Evolutionary conservation across 2,329 filamentous ascomycete species (phyloP).

Genomic region (Chrysoporthe cubensis): DNA sequence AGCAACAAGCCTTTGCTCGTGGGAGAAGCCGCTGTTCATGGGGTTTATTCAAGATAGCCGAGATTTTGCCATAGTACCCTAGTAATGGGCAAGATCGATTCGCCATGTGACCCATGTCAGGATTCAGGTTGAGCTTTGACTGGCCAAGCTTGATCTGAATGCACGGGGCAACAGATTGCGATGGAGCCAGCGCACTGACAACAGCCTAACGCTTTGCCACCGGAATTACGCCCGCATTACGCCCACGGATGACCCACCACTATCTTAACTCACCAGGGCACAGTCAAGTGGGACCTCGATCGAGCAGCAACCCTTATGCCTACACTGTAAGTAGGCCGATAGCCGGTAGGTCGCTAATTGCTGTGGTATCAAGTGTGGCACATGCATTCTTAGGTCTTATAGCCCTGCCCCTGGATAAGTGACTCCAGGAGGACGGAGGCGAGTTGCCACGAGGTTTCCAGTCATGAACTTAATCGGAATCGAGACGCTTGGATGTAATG

Average conservation of each 20-base stretch:
- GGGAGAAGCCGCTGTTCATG: too few species aligned
- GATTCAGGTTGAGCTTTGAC: not conserved
- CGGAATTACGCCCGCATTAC: too few species aligned
- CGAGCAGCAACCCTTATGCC: too few species aligned
- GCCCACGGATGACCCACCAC: not conserved
- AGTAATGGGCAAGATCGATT: not conserved
- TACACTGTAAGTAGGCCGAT: too few species aligned
- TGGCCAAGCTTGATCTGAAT: not conserved
- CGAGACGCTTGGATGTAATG: not conserved
- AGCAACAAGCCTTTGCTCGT: too few species aligned
- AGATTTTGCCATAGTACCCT: not conserved
- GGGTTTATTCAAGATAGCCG: not conserved
- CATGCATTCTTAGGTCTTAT: too few species aligned
- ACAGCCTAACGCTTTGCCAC: not conserved
- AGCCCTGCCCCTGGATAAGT: too few species aligned
- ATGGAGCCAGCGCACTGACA: conserved; percentile 2
- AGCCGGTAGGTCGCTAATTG: too few species aligned
- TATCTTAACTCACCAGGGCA: not conserved
- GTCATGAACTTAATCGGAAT: not conserved
- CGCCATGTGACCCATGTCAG: not conserved
- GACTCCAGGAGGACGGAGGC: not conserved
- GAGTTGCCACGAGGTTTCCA: not conserved
- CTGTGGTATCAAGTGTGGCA: too few species aligned
- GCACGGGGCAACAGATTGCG: conserved; percentile 2
- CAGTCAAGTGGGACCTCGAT: too few species aligned